Evolutionary conservation across 169 alveolate genomes (phyloP).

Genomic region (Babesia bovis): DNA sequence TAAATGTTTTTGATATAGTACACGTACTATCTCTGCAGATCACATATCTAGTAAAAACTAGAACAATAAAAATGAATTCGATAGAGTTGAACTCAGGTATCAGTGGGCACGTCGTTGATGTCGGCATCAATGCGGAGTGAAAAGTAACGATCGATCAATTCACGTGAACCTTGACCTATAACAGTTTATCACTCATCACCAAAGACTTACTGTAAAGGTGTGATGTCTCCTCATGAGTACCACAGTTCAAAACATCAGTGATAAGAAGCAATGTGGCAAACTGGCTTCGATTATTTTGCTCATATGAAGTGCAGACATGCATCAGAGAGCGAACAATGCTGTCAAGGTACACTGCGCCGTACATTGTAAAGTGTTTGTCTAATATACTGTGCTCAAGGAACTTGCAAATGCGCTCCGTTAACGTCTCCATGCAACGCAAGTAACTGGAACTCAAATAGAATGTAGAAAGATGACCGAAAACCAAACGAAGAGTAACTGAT

Average conservation of each 20-base stretch:
- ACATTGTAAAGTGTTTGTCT: conserved; percentile 47
- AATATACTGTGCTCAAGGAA: conserved; percentile 40
- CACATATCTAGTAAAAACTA: too few species aligned
- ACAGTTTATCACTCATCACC: background rate
- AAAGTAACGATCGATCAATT: conserved; percentile 13
- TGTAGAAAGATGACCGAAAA: conserved; percentile 40
- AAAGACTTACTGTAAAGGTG: conserved; percentile 30
- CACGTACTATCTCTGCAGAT: too few species aligned
- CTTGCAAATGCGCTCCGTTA: conserved; percentile 55
- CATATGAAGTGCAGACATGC: conserved; percentile 44
- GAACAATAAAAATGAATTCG: too few species aligned
- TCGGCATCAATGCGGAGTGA: conserved; percentile 21
- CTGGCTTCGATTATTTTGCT: conserved; percentile 38
- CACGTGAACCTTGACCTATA: background rate
- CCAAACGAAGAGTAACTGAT: conserved; percentile 9
- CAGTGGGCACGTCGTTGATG: too few species aligned
- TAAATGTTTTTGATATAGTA: too few species aligned
- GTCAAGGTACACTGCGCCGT: conserved; percentile 66
- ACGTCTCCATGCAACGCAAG: conserved; percentile 30
- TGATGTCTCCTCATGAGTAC: conserved; percentile 30
- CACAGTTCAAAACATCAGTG: conserved; percentile 49
- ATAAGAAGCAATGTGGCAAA: conserved; percentile 33
- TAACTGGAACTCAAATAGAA: conserved; percentile 28
- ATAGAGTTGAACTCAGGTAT: too few species aligned
- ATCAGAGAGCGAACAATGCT: conserved; percentile 46